Base-by-base conservation (phyloP, 176 grass and related monocot species). In the Melocanna baccifera region DNA sequence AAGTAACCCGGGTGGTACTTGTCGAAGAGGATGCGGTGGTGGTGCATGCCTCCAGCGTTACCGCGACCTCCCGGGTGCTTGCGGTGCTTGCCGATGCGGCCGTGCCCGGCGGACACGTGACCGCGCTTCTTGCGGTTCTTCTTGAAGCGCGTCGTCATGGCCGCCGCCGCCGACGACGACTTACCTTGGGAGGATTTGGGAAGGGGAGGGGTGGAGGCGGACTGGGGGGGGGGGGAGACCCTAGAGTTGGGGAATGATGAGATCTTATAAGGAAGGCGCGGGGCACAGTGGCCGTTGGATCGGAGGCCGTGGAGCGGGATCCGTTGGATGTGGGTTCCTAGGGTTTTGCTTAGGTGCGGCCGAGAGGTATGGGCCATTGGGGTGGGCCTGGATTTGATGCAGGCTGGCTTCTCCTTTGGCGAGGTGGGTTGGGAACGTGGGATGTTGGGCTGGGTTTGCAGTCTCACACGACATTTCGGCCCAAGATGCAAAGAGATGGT, bases 11-110 rank as follows among this genome's bases (percentile, higher is more conserved):
- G 95, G 76, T 94, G 95, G 87, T 97, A 94, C 87, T 97, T 97
- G 90, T 97, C 92, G 81, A 97, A 97, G 81, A 97, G 92, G 87
- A 97, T 97, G 25, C 95, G 92, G 88, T 97, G 92, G 84, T 97
- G 95, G 90, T 93, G 95, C 95, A 97, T 91, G 42, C 95, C 95
- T 75, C 92, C 95, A 75, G 95, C 95, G 86, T 97, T 97, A 47
- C 95, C 92, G 29, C 90, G 92, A 12, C 95, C 95, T 10, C 92
- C 95, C 0, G 92, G 95, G n/a, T 94, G 92, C 92, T 97, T 97
- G 10, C 95, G 92, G 92, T 94, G 95, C 92, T 97, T 97, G 3
- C 95, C 92, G 79, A 97, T 85, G 20, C 95, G 92, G 1, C 95
- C 95, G 59, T 97, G 95, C 8, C 95, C 95, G 11, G 95, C 92